Evolutionary conservation across 306 rosid genomes (phyloP).

Genomic region (Oemleria cerasiformis): DNA sequence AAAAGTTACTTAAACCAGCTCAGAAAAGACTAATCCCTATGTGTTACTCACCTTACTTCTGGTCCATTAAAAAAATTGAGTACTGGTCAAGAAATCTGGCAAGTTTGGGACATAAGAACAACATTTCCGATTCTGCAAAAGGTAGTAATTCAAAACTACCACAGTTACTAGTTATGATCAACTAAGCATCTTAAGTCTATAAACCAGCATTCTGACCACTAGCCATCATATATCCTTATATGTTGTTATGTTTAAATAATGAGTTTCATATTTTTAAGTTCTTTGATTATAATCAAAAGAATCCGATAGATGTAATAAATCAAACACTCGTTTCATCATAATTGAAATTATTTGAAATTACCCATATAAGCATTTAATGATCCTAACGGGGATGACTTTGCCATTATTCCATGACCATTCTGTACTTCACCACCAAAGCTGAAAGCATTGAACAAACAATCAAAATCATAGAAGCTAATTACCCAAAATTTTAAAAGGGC

Average conservation of each 20-base stretch:
- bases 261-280: neutral
- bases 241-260: neutral
- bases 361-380: slow-evolving; percentile 7
- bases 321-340: neutral
- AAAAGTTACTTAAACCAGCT: neutral
- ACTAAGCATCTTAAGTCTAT: neutral
- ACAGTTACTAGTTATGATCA: neutral
- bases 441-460: slow-evolving; percentile 25
- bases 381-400: neutral
- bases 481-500: neutral
- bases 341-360: slow-evolving; percentile 12
- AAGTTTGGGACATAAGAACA: neutral
- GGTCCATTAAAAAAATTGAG: neutral
- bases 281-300: neutral
- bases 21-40: neutral
- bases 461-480: slow-evolving; percentile 8
- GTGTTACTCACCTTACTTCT: neutral
- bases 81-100: neutral
- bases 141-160: neutral
- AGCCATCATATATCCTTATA: neutral
- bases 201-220: neutral
- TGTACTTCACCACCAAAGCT: slow-evolving; percentile 26
- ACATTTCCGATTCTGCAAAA: neutral
- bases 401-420: slow-evolving; percentile 10
- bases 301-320: neutral